Conservation (phyloP, 805 yeast species). For the Cyberlindnera nakhonratchasimensis region DNA sequence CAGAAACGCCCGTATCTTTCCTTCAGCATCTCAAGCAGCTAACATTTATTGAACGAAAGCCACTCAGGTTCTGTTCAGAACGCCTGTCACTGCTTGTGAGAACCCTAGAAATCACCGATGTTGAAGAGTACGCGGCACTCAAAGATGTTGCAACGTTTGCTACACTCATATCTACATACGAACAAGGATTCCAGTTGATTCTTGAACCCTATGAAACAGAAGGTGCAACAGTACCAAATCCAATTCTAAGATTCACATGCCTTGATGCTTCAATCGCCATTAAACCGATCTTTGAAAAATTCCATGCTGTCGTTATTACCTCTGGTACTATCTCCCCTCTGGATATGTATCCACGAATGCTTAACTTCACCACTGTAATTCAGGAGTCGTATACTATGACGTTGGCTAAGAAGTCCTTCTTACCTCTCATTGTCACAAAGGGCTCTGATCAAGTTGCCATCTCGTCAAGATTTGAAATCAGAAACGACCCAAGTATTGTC, state of each 20-base stretch:
- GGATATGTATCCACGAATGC: slow-evolving; percentile 98
- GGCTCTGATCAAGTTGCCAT: slow-evolving; percentile 98
- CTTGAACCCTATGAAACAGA: slow-evolving; percentile 95
- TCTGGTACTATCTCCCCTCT: slow-evolving; percentile 98
- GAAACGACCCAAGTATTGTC: slow-evolving; percentile 97
- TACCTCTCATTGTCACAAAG: slow-evolving; percentile 94
- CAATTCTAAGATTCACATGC: slow-evolving; percentile 89
- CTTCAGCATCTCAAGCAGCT: slow-evolving; percentile 88
- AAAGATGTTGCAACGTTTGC: slow-evolving; percentile 98
- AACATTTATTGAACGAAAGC: slow-evolving; percentile 90
- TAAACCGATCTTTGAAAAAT: slow-evolving; percentile 92
- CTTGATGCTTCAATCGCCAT: slow-evolving; percentile 97
- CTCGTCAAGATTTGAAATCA: slow-evolving; percentile 90
- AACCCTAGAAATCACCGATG: slow-evolving; percentile 80
- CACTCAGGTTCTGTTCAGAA: slow-evolving; percentile 88
- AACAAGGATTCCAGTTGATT: slow-evolving; percentile 85
- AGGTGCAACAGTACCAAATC: slow-evolving; percentile 93
- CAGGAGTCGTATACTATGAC: slow-evolving; percentile 97
- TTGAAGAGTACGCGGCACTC: slow-evolving; percentile 88
- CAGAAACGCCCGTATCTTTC: slow-evolving; percentile 96
- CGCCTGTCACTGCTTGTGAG: slow-evolving; percentile 83
- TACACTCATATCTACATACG: slow-evolving; percentile 91
- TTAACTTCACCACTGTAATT: slow-evolving; percentile 87
- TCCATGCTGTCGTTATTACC: slow-evolving; percentile 88
- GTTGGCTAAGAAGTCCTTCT: slow-evolving; percentile 81